A percentile compares a stretch with the other conserved stretches of the same genome.
phyloP scores from a whole-genome alignment of 2,329 filamentous ascomycete genomes.

The Hypoxylon sp. region DNA sequence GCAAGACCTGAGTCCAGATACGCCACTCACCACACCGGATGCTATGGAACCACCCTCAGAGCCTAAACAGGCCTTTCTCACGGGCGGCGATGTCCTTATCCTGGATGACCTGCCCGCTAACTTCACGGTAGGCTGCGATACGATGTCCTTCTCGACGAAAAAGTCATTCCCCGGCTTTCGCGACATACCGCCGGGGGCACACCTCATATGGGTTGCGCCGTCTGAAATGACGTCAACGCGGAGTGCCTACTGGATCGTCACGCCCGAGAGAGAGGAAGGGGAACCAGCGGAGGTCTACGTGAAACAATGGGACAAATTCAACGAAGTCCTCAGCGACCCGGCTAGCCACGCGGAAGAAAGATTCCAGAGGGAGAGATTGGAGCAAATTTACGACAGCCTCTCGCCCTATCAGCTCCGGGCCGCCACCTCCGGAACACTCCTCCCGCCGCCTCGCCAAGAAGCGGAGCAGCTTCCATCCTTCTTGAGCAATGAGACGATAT shows the following conservation, averaged over 20 bases:
- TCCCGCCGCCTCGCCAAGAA: slow-evolving; percentile 32
- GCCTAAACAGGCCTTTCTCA: slow-evolving; percentile 48
- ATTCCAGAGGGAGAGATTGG: slow-evolving; percentile 58
- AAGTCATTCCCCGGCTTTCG: slow-evolving; percentile 65
- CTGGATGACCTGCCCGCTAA: slow-evolving; percentile 64
- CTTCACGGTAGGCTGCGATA: slow-evolving; percentile 67
- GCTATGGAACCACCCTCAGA: slow-evolving; percentile 38
- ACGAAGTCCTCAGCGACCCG: slow-evolving; percentile 66
- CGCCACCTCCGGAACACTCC: slow-evolving; percentile 31
- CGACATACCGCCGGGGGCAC: slow-evolving; percentile 66
- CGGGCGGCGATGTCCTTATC: slow-evolving; percentile 64
- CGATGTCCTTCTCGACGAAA: slow-evolving; percentile 60
- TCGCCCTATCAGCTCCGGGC: slow-evolving; percentile 59
- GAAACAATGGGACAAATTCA: slow-evolving; percentile 62
- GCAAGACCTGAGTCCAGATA: slow-evolving; percentile 26
- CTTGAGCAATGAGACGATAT: slow-evolving; percentile 56
- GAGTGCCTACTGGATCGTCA: slow-evolving; percentile 69
- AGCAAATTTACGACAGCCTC: slow-evolving; percentile 57
- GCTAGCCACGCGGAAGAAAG: slow-evolving; percentile 59
- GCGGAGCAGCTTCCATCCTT: slow-evolving; percentile 46
- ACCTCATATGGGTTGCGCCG: slow-evolving; percentile 71
- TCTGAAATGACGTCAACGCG: slow-evolving; percentile 62
- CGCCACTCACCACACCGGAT: slow-evolving; percentile 36
- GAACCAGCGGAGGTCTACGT: slow-evolving; percentile 52
- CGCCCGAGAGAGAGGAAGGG: slow-evolving; percentile 49